phyloP scores from a whole-genome alignment of 805 yeast genomes.

The Phaffomyces opuntiae region DNA sequence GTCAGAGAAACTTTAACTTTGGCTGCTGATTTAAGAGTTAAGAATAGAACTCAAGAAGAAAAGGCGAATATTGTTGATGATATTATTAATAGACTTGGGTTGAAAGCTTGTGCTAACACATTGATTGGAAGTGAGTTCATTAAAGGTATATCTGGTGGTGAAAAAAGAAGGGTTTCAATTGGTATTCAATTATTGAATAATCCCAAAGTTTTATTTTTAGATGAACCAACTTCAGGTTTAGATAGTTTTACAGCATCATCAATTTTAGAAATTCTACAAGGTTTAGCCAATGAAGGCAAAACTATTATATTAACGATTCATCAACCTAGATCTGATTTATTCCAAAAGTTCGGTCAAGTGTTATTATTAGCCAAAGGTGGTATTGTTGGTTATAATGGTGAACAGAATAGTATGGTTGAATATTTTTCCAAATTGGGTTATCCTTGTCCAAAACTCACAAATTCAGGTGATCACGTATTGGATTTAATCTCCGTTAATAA shows the following conservation, averaged over 20 bases:
- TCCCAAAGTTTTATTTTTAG: slow-evolving; percentile 68
- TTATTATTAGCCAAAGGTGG: slow-evolving; percentile 75
- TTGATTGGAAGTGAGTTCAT: slow-evolving; percentile 55
- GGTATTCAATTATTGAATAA: slow-evolving; percentile 71
- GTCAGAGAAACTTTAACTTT: slow-evolving; percentile 70
- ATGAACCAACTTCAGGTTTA: slow-evolving; percentile 88
- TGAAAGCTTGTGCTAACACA: slow-evolving; percentile 67
- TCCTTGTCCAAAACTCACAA: slow-evolving; percentile 53
- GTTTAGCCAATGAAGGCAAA: slow-evolving; percentile 52
- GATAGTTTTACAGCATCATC: slow-evolving; percentile 76
- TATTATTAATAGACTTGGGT: slow-evolving; percentile 61
- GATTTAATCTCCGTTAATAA: slow-evolving; percentile 52
- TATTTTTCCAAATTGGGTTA: slow-evolving; percentile 48
- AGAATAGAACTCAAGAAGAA: slow-evolving; percentile 34
- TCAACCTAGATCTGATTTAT: slow-evolving; percentile 74
- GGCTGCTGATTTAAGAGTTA: slow-evolving; percentile 65
- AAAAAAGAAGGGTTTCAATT: slow-evolving; percentile 77
- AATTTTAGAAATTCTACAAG: slow-evolving; percentile 53
- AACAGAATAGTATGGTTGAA: slow-evolving; percentile 35
- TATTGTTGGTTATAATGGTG: slow-evolving; percentile 61
- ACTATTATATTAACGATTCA: slow-evolving; percentile 77
- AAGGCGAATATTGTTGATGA: slow-evolving; percentile 44
- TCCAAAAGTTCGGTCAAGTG: slow-evolving; percentile 62
- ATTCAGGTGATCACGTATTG: slow-evolving; percentile 69
- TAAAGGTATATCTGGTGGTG: slow-evolving; percentile 76